Conservation (phyloP, 2,329 filamentous ascomycete genomes). For the Alternaria rosae region DNA sequence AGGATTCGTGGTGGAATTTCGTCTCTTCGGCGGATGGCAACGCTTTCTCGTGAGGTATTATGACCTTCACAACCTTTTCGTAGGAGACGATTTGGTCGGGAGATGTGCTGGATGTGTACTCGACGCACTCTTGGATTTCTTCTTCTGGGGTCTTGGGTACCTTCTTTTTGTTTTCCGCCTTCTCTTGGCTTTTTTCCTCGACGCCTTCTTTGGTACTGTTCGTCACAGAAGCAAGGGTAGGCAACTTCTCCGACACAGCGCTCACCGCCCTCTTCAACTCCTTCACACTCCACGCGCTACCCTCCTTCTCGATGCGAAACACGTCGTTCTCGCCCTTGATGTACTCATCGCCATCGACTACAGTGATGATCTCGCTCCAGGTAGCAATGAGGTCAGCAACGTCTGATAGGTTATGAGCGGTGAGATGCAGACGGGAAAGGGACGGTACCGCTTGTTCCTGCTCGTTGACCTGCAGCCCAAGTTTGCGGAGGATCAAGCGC, state of each 20-base stretch:
- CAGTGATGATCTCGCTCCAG: conserved; percentile 71
- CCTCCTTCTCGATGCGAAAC: conserved; percentile 76
- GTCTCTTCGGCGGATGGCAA: conserved; percentile 77
- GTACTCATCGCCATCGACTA: conserved; percentile 71
- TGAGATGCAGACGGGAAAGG: conserved; percentile 83
- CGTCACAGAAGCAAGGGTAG: conserved; percentile 35
- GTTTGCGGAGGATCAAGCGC: conserved; percentile 77
- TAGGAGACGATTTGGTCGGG: conserved; percentile 75
- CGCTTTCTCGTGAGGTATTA: conserved; percentile 73
- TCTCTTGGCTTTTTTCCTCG: background rate
- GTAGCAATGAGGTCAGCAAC: conserved; percentile 72
- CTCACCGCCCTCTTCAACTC: conserved; percentile 47
- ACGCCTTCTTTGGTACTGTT: conserved; percentile 8
- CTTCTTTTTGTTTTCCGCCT: conserved; percentile 30
- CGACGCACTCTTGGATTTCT: conserved; percentile 37
- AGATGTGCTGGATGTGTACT: conserved; percentile 38
- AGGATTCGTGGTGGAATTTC: conserved; percentile 85
- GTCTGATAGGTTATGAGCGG: conserved; percentile 69
- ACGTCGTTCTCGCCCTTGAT: conserved; percentile 83
- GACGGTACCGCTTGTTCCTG: conserved; percentile 75
- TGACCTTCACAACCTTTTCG: conserved; percentile 72
- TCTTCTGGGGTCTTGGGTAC: conserved; percentile 37
- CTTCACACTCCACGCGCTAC: conserved; percentile 53
- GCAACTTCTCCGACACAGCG: conserved; percentile 36
- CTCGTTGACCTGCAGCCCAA: conserved; percentile 80